Evolutionary conservation across 345 rosid genomes (phyloP).

Genomic region (Brassica carinata): DNA sequence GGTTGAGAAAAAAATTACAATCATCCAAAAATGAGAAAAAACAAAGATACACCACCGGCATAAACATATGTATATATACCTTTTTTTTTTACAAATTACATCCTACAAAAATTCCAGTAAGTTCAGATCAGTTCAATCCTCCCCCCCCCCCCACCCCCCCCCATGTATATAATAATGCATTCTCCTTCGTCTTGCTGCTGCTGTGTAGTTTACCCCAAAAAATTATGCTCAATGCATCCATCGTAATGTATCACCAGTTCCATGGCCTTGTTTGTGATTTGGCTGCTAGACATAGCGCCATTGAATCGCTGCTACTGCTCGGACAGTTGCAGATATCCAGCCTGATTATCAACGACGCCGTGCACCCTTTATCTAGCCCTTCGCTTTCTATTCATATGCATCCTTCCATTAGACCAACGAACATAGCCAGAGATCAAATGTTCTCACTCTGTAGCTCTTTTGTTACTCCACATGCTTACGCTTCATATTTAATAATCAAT

Average conservation of each 20-base stretch:
- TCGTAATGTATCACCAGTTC: slow-evolving; percentile 48
- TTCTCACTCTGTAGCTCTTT: background rate
- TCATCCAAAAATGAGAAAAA: background rate
- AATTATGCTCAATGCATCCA: slow-evolving; percentile 10
- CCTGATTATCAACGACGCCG: slow-evolving; percentile 62
- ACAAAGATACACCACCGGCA: background rate
- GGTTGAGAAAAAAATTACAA: too few relatives aligned
- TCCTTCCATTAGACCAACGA: slow-evolving; percentile 92
- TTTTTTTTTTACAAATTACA: slow-evolving; percentile 31
- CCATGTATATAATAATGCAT: slow-evolving; percentile 11
- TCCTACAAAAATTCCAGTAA: slow-evolving; percentile 18
- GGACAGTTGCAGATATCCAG: slow-evolving; percentile 62
- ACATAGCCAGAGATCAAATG: slow-evolving; percentile 47
- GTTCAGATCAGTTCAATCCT: slow-evolving; percentile 23
- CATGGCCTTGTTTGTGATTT: slow-evolving; percentile 51
- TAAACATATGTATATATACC: background rate
- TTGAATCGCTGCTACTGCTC: slow-evolving; percentile 37
- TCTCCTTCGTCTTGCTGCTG: slow-evolving; percentile 4
- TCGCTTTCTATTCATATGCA: slow-evolving; percentile 91
- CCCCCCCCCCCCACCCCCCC: background rate
- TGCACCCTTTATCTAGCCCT: slow-evolving; percentile 74
- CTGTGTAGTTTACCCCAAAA: background rate
- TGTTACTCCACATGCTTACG: slow-evolving; percentile 1
- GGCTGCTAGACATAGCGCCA: slow-evolving; percentile 44
- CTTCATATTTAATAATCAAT: slow-evolving; percentile 30